phyloP scores from a whole-genome alignment of 1,284 basidiomycete genomes.

The Trametes polyzona region DNA sequence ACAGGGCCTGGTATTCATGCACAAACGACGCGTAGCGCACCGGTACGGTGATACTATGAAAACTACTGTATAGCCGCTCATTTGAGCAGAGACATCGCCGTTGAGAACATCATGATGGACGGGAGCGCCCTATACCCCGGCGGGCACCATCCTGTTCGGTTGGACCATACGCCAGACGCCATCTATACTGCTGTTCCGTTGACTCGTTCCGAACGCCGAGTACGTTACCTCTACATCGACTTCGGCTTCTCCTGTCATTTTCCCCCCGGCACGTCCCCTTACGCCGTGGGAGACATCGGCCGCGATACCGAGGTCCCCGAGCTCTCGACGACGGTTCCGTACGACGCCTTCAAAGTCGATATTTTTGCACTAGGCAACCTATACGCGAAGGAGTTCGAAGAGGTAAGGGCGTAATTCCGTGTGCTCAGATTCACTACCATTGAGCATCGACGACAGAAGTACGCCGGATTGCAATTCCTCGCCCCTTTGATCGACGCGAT shows the following conservation, averaged over 20 bases:
- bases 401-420: background rate
- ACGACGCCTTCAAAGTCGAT: slow-evolving; percentile 37
- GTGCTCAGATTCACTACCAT: background rate
- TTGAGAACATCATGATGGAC: slow-evolving; percentile 38
- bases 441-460: background rate
- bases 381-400: slow-evolving; percentile 11
- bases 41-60: slow-evolving; percentile 12
- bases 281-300: slow-evolving; percentile 21
- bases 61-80: background rate
- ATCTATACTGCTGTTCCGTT: too few relatives aligned
- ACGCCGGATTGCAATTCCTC: background rate
- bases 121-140: slow-evolving; percentile 30
- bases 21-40: slow-evolving; percentile 32
- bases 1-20: slow-evolving; percentile 33
- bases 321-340: slow-evolving; percentile 29
- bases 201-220: too few relatives aligned
- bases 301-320: slow-evolving; percentile 34
- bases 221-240: slow-evolving; percentile 39
- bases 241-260: slow-evolving; percentile 32
- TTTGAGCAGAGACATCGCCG: slow-evolving; percentile 24
- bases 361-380: slow-evolving; percentile 36
- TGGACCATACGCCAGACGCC: slow-evolving; percentile 9
- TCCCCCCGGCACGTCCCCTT: background rate
- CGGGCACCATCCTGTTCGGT: slow-evolving; percentile 30
- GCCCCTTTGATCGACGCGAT: background rate